Conservation (phyloP, 2,329 filamentous ascomycete genomes). For the Talaromyces sp. region DNA sequence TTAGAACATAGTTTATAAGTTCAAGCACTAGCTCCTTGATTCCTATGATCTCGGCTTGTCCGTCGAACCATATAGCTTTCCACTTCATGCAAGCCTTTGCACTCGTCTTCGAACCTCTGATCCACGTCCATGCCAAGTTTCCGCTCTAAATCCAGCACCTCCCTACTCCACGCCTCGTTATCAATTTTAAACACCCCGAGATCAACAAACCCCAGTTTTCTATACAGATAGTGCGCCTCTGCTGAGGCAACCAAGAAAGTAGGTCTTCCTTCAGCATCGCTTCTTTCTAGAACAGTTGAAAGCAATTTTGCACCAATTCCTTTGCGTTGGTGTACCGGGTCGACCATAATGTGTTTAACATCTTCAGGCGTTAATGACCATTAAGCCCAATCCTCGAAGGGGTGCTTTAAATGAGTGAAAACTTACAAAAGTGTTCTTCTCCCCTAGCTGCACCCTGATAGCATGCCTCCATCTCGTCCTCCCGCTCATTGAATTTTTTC, state of each 20-base stretch:
- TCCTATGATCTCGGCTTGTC: neutral
- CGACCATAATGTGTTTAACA: conserved; percentile 8
- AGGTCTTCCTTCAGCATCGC: conserved; percentile 1
- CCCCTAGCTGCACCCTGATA: conserved; percentile 1
- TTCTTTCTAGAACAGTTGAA: conserved; percentile 3
- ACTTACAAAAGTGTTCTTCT: conserved; percentile 2
- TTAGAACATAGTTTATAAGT: neutral
- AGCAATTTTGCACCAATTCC: conserved; percentile 5
- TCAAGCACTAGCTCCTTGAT: neutral
- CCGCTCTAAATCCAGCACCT: neutral
- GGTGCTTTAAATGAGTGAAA: neutral
- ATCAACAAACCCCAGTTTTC: conserved; percentile 4
- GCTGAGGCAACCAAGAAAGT: conserved; percentile 5
- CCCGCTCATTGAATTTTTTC: conserved; percentile 1
- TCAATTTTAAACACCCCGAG: conserved; percentile 4
- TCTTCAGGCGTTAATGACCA: neutral
- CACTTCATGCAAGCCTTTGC: neutral
- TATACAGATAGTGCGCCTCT: conserved; percentile 3
- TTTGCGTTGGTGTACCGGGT: conserved; percentile 7
- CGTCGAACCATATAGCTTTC: neutral
- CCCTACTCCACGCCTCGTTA: conserved; percentile 5
- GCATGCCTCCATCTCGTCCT: conserved; percentile 9
- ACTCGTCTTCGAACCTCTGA: neutral
- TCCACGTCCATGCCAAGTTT: neutral
- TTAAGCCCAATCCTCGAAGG: neutral